Conservation (phyloP, 108 stramenopile genomes). For the Schizochytrium sp. region DNA sequence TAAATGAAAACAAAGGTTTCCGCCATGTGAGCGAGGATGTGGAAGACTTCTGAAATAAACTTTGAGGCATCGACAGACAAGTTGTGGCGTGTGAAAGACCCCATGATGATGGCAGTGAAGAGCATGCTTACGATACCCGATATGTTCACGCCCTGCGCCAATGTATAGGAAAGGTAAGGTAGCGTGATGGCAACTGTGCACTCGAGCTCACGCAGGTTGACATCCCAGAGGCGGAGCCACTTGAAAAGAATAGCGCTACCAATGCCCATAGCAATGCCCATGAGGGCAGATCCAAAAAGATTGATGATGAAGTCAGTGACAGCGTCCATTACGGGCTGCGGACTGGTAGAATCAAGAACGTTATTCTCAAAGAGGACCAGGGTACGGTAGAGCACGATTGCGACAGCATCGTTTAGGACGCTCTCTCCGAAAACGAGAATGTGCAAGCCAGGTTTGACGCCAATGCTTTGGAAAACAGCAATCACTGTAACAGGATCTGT, state of each 20-base stretch:
- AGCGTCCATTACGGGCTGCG: slow-evolving; percentile 69
- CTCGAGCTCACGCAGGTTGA: slow-evolving; percentile 82
- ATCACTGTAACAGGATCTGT: slow-evolving; percentile 88
- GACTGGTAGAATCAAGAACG: slow-evolving; percentile 61
- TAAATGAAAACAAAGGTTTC: slow-evolving; percentile 87
- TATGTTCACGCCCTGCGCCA: slow-evolving; percentile 82
- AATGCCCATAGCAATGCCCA: slow-evolving; percentile 77
- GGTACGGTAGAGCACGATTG: slow-evolving; percentile 83
- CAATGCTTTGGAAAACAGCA: slow-evolving; percentile 81
- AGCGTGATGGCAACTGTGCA: slow-evolving; percentile 76
- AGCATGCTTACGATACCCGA: slow-evolving; percentile 92
- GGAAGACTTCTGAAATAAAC: slow-evolving; percentile 77
- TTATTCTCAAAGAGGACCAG: slow-evolving; percentile 77
- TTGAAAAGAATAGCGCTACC: slow-evolving; percentile 80
- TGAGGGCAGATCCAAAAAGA: slow-evolving; percentile 75
- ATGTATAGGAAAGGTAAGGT: slow-evolving; percentile 83
- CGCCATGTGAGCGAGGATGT: slow-evolving; percentile 78
- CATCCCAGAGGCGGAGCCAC: slow-evolving; percentile 73
- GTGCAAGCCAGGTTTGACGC: slow-evolving; percentile 86
- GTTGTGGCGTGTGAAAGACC: slow-evolving; percentile 82
- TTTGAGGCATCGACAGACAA: slow-evolving; percentile 71
- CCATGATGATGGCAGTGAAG: slow-evolving; percentile 89
- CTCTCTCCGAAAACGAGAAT: slow-evolving; percentile 92
- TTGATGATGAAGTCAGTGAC: slow-evolving; percentile 83
- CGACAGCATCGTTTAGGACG: slow-evolving; percentile 94